Evolutionary conservation across 768 basidiomycete species (phyloP).

Genomic region (Lyophyllum decastes): DNA sequence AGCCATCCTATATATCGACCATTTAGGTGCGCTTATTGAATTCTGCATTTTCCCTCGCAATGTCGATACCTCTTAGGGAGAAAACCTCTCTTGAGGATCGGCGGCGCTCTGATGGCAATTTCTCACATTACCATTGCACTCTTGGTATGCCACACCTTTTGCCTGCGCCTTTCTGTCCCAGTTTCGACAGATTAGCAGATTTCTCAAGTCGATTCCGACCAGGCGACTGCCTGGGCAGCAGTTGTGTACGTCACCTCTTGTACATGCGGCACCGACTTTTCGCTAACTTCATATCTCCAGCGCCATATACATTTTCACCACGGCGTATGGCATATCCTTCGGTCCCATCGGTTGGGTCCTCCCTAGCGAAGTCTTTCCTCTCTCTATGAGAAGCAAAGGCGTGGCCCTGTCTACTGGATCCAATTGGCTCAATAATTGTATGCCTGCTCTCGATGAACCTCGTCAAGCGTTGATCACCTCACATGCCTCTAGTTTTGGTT

Average conservation of each 20-base stretch:
- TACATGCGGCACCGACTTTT: not conserved
- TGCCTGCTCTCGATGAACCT: constrained; percentile 16
- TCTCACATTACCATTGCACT: constrained; percentile 68
- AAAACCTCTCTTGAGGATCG: constrained; percentile 64
- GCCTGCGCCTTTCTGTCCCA: not conserved
- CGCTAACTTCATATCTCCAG: constrained; percentile 30
- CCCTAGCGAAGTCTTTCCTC: constrained; percentile 80
- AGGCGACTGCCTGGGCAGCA: constrained; percentile 67
- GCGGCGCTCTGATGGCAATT: constrained; percentile 61
- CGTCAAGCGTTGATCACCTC: not conserved
- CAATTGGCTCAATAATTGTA: constrained; percentile 87
- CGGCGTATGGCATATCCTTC: constrained; percentile 74
- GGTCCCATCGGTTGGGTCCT: constrained; percentile 86
- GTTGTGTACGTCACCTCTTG: constrained; percentile 48
- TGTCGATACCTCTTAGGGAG: constrained; percentile 44
- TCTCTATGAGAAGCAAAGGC: constrained; percentile 78
- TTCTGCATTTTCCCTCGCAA: not conserved
- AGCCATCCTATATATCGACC: constrained; percentile 71
- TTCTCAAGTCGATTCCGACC: constrained; percentile 44
- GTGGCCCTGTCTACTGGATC: constrained; percentile 83
- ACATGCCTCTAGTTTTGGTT: constrained; percentile 57
- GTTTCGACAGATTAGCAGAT: constrained; percentile 36
- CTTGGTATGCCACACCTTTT: constrained; percentile 42
- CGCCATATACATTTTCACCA: constrained; percentile 75
- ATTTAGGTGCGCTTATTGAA: constrained; percentile 45